Evolutionary conservation across 2,329 filamentous ascomycete genomes (phyloP), one percentile per base, ranked within the genome.

Genomic region (Endocalyx cinctus): DNA sequence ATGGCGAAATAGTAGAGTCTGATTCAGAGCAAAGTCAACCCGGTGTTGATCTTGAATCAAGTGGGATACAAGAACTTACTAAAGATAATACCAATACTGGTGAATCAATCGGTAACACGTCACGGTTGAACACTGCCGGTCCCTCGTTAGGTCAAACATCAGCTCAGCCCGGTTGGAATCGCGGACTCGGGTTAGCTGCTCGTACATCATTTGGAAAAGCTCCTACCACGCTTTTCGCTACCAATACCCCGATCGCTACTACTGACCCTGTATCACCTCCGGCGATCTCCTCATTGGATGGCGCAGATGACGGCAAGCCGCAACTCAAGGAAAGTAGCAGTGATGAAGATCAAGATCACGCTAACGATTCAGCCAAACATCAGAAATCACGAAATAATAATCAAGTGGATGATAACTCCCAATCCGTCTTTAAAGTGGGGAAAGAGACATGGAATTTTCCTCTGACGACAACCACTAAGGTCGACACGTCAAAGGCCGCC

Each of bases 1-100:
- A 60, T 33, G 57, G 54, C 30, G 55, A 60, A 43, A 54, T 54
- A 43, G 46, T 52, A 42, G 56, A 57, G 34, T 45, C 45, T n/a
- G n/a, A n/a, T n/a, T n/a, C n/a, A n/a, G n/a, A n/a, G n/a, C n/a
- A n/a, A n/a, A n/a, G n/a, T n/a, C n/a, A n/a, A n/a, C n/a, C n/a
- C n/a, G n/a, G n/a, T n/a, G n/a, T n/a, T n/a, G n/a, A n/a, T n/a
- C n/a, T n/a, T n/a, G n/a, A n/a, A n/a, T n/a, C n/a, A n/a, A n/a
- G n/a, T n/a, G n/a, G n/a, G n/a, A n/a, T n/a, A n/a, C n/a, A n/a
- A n/a, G n/a, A n/a, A n/a, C n/a, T n/a, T n/a, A n/a, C n/a, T n/a
- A n/a, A n/a, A n/a, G n/a, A n/a, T n/a, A n/a, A n/a, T n/a, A n/a
- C n/a, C n/a, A n/a, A n/a, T n/a, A n/a, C n/a, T n/a, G n/a, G n/a